A percentile compares a stretch with the other conserved stretches of the same genome.
Conservation (phyloP, 1,284 basidiomycete genomes). For the Heterobasidion occidentale region DNA sequence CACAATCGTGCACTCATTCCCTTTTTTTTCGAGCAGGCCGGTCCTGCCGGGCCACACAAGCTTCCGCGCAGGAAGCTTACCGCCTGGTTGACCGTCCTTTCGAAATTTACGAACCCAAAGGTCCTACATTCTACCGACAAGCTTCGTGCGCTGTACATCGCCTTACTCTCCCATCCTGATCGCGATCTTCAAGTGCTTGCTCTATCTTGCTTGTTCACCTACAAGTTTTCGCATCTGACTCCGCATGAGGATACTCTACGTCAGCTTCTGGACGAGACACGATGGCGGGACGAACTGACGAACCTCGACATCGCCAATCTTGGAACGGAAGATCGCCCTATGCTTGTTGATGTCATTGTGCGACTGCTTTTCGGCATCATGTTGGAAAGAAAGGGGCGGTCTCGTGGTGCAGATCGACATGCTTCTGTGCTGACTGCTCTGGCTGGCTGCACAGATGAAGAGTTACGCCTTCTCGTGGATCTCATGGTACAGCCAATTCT, state of each 20-base stretch:
- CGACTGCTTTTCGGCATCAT: slow-evolving; percentile 87
- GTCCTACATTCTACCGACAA: slow-evolving; percentile 68
- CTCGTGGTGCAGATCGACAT: slow-evolving; percentile 68
- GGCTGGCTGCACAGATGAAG: slow-evolving; percentile 63
- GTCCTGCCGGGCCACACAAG: slow-evolving; percentile 30
- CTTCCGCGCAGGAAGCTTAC: slow-evolving; percentile 52
- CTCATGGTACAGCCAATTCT: slow-evolving; percentile 85
- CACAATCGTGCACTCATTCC: slow-evolving; percentile 79
- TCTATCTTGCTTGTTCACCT: slow-evolving; percentile 78
- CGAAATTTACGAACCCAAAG: slow-evolving; percentile 89
- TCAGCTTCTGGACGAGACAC: slow-evolving; percentile 75
- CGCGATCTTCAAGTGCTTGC: slow-evolving; percentile 71
- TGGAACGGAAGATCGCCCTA: slow-evolving; percentile 53
- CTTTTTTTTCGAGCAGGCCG: slow-evolving; percentile 61
- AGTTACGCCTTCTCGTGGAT: slow-evolving; percentile 76
- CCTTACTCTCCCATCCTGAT: slow-evolving; percentile 85
- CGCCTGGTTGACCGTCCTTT: slow-evolving; percentile 80
- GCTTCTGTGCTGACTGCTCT: slow-evolving; percentile 74
- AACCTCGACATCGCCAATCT: slow-evolving; percentile 64
- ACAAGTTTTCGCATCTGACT: slow-evolving; percentile 66
- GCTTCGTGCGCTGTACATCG: slow-evolving; percentile 63
- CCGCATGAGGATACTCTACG: slow-evolving; percentile 66
- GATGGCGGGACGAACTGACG: slow-evolving; percentile 86
- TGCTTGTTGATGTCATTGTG: slow-evolving; percentile 70
- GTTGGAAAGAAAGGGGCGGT: slow-evolving; percentile 73